Evolutionary conservation across 2,329 filamentous ascomycete genomes (phyloP).

Genomic region (Colletotrichum sp.): DNA sequence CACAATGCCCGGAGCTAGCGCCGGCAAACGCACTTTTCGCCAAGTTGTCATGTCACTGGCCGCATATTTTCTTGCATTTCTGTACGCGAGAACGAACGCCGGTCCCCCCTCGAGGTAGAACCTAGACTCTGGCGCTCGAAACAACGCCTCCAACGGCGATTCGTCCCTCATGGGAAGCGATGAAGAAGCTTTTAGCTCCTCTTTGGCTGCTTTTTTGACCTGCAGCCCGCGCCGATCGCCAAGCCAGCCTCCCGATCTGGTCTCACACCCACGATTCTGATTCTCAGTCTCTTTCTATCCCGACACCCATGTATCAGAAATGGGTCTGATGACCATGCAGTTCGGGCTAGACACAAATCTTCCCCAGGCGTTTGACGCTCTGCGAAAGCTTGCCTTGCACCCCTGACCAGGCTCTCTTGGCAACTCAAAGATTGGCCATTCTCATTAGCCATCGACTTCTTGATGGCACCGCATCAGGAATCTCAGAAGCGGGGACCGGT

Average conservation of each 20-base stretch:
- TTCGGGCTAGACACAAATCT: not conserved
- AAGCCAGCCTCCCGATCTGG: constrained; percentile 11
- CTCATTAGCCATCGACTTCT: not conserved
- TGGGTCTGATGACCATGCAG: constrained; percentile 10
- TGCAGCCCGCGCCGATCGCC: constrained; percentile 1
- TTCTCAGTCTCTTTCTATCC: not conserved
- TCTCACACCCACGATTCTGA: not conserved
- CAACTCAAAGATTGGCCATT: not conserved
- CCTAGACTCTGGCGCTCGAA: not conserved
- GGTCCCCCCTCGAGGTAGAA: not conserved
- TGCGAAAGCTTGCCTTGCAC: not conserved
- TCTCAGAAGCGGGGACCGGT: not conserved
- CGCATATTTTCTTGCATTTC: not conserved
- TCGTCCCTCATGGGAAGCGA: not conserved
- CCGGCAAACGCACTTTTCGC: constrained; percentile 4
- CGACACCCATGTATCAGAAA: constrained; percentile 2
- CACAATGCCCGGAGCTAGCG: constrained; percentile 6
- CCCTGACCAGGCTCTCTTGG: not conserved
- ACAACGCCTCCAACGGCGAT: not conserved
- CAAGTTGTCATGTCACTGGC: not conserved
- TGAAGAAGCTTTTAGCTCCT: not conserved
- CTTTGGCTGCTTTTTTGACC: not conserved
- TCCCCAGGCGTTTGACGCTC: not conserved
- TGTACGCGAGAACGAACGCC: not conserved
- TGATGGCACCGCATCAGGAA: not conserved